Percentiles rank a stretch among this genome's conserved stretches.
These are phyloP conservation scores for Aphanoascus verrucosus DNA, from an alignment of 2,329 filamentous ascomycete genomes.

Conservation along the genomic window DNA sequence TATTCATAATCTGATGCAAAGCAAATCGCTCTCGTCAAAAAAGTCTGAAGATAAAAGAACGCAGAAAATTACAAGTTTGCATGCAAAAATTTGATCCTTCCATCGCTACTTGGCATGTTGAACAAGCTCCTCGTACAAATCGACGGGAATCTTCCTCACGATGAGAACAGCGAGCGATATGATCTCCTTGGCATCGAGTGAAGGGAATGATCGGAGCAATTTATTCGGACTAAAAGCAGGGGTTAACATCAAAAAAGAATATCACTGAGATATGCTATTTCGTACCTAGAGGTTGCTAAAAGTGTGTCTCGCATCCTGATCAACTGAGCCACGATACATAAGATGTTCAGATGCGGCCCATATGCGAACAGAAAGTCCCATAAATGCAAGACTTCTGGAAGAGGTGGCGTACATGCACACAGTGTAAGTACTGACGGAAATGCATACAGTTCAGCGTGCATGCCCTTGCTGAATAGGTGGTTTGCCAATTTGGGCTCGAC, in stretches of 20 bases:
- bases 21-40: not conserved
- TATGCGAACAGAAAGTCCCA: conserved; percentile 99
- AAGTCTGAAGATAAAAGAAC: no score
- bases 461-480: conserved; percentile 73
- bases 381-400: conserved; percentile 82
- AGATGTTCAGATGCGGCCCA: conserved; percentile 83
- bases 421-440: conserved; percentile 92
- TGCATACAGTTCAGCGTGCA: conserved; percentile 89
- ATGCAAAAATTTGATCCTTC: not conserved
- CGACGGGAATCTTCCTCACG: conserved; percentile 78
- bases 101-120: conserved; percentile 54
- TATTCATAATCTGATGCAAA: conserved; percentile 7
- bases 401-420: conserved; percentile 86
- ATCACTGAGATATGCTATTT: conserved; percentile 14
- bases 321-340: conserved; percentile 93
- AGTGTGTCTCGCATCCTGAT: conserved; percentile 79
- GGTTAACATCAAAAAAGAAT: conserved; percentile 8
- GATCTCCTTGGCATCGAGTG: conserved; percentile 70
- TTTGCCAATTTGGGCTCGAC: conserved; percentile 79
- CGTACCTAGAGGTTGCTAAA: conserved; percentile 70
- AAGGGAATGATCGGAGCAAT: conserved; percentile 75
- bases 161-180: conserved; percentile 77
- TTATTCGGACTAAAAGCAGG: conserved; percentile 66
- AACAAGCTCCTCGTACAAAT: conserved; percentile 83
- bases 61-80: no score